phyloP scores from a whole-genome alignment of 331 rosid species.

The Rosa hybrid region DNA sequence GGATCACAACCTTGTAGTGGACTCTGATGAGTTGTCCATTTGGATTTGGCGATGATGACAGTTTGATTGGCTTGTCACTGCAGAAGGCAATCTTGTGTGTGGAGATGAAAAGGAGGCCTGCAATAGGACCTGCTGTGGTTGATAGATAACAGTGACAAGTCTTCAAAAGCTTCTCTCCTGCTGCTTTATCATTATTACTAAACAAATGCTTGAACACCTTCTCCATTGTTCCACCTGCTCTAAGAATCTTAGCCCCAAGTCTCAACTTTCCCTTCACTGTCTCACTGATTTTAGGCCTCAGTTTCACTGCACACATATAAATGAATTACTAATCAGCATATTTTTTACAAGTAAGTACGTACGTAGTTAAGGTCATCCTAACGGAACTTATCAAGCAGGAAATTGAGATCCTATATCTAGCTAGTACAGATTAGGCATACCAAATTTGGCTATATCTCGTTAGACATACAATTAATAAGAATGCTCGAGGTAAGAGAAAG shows the following conservation, averaged over 20 bases:
- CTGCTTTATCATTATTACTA: conserved; percentile 25
- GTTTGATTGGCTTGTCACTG: conserved; percentile 70
- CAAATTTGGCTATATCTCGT: neutral
- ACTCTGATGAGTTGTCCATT: conserved; percentile 48
- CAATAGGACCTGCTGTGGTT: conserved; percentile 78
- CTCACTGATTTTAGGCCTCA: conserved; percentile 57
- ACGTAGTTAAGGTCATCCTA: too few relatives aligned
- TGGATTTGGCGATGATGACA: conserved; percentile 23
- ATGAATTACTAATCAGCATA: conserved; percentile 8
- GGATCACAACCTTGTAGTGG: conserved; percentile 69
- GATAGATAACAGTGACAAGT: conserved; percentile 67
- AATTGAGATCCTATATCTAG: neutral
- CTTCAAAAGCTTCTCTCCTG: conserved; percentile 71
- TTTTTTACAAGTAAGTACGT: neutral
- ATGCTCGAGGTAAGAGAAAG: neutral
- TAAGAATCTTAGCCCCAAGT: conserved; percentile 70
- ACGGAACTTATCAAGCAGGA: neutral
- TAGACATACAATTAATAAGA: neutral
- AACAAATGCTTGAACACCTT: conserved; percentile 57
- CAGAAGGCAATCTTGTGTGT: conserved; percentile 68
- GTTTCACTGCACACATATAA: conserved; percentile 41
- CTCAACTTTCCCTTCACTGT: conserved; percentile 68
- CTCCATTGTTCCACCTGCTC: conserved; percentile 57
- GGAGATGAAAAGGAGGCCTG: conserved; percentile 78
- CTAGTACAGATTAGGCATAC: neutral